phyloP scores from a whole-genome alignment of 495 filamentous ascomycete species.

The Acidiella bohemica region DNA sequence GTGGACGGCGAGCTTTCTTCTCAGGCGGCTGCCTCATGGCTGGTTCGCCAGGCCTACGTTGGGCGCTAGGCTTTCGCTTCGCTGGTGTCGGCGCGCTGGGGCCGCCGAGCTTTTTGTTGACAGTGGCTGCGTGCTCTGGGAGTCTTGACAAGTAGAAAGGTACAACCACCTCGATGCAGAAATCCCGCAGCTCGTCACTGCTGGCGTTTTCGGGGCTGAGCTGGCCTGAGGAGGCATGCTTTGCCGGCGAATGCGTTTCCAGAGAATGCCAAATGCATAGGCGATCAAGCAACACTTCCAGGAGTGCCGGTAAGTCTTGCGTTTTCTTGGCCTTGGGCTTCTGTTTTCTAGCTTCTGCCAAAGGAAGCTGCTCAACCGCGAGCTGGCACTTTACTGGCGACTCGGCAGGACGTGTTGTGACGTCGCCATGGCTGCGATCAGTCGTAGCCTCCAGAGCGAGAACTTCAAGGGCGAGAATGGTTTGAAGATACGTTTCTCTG shows the following conservation, averaged over 20 bases:
- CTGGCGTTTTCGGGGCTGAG: conserved; percentile 23
- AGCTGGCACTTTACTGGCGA: too few relatives aligned
- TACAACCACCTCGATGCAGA: conserved; percentile 84
- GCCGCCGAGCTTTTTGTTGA: conserved; percentile 80
- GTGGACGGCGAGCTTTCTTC: conserved; percentile 41
- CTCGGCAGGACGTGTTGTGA: conserved; percentile 18
- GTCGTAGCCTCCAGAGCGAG: conserved; percentile 45
- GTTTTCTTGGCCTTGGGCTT: conserved; percentile 37
- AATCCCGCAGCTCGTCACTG: conserved; percentile 51
- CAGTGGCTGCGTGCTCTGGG: conserved; percentile 60
- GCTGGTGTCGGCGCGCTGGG: conserved; percentile 50
- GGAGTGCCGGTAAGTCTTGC: conserved; percentile 46
- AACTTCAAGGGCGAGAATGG: conserved; percentile 80
- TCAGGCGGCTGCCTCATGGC: conserved; percentile 37
- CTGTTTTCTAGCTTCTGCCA: too few relatives aligned
- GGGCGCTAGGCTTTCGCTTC: conserved; percentile 36
- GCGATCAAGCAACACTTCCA: conserved; percentile 79
- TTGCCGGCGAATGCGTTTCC: conserved; percentile 22
- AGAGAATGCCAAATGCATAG: conserved; percentile 96
- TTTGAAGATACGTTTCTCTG: conserved; percentile 70
- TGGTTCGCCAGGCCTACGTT: conserved; percentile 39
- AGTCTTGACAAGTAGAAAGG: conserved; percentile 83
- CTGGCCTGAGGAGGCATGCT: not conserved
- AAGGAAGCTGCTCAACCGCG: conserved; percentile 26
- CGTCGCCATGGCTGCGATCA: conserved; percentile 5